A percentile compares a stretch with the other conserved stretches of the same genome.
Conservation (phyloP, 1,139 yeast genomes). For the Blastobotrys arbuscula region DNA sequence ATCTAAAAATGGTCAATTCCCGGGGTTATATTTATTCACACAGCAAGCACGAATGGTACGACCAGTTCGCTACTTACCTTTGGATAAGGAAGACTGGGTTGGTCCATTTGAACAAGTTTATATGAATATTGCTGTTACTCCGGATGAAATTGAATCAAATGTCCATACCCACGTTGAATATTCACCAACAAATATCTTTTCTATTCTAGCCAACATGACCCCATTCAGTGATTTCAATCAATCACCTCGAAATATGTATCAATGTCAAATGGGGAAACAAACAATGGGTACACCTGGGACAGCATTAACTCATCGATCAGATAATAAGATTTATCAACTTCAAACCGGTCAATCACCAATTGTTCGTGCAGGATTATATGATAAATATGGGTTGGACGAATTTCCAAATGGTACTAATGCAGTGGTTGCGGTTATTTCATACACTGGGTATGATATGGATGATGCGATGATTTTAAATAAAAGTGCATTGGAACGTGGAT, state of each 20-base stretch:
- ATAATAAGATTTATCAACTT: constrained; percentile 85
- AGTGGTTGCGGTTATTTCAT: constrained; percentile 96
- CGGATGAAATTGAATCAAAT: constrained; percentile 77
- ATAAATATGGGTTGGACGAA: constrained; percentile 95
- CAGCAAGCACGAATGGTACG: constrained; percentile 94
- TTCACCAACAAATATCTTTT: constrained; percentile 88
- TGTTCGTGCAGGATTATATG: constrained; percentile 88
- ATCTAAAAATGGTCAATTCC: constrained; percentile 91
- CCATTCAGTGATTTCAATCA: constrained; percentile 98
- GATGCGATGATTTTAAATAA: constrained; percentile 99
- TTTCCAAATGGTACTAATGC: constrained; percentile 99
- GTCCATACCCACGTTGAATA: constrained; percentile 91
- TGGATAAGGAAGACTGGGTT: constrained; percentile 74
- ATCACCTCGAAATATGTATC: constrained; percentile 99
- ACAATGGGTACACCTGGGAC: constrained; percentile 99
- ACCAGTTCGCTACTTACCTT: constrained; percentile 86
- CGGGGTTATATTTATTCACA: constrained; percentile 87
- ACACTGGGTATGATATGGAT: constrained; percentile 99
- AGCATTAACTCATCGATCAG: constrained; percentile 86
- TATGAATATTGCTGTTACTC: constrained; percentile 93
- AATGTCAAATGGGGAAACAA: constrained; percentile 99
- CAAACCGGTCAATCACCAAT: constrained; percentile 99
- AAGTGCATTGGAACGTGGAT: constrained; percentile 96
- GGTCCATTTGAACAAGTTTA: constrained; percentile 99
- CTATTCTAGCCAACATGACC: constrained; percentile 91